phyloP scores from a whole-genome alignment of 139 green algal species.

The Micractinium conductrix region DNA sequence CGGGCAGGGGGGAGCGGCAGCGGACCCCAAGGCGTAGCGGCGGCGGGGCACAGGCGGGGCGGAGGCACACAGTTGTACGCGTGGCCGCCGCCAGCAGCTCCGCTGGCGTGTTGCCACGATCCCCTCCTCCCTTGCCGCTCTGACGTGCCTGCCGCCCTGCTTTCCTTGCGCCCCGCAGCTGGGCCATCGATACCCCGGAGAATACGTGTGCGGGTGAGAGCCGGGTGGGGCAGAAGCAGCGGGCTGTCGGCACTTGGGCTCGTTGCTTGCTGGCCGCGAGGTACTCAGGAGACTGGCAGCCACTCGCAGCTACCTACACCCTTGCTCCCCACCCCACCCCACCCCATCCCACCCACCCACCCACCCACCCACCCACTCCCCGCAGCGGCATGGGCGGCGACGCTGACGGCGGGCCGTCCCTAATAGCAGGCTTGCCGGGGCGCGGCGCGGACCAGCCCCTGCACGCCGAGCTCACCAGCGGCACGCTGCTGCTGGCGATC shows the following conservation, averaged over 20 bases:
- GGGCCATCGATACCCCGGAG: not conserved
- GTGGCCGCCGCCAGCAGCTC: no score
- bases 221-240: no score
- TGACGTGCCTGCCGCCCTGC: not conserved
- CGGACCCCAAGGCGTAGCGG: no score
- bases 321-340: not conserved
- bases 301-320: no score
- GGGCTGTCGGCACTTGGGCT: no score
- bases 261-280: no score
- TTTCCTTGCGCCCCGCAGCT: not conserved
- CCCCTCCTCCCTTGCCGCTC: not conserved
- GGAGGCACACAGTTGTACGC: no score
- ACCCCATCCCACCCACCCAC: not conserved
- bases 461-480: not conserved
- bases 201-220: constrained; percentile 8
- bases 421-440: constrained; percentile 24
- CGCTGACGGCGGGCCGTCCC: not conserved
- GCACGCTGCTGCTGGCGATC: constrained; percentile 12
- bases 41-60: no score
- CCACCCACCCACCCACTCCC: not conserved
- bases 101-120: no score
- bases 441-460: not conserved
- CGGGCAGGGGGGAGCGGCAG: not conserved
- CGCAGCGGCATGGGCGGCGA: constrained; percentile 29
- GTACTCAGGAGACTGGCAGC: no score